Base-by-base conservation (phyloP, 495 filamentous ascomycete species). In the Aspergillus avenaceus region DNA sequence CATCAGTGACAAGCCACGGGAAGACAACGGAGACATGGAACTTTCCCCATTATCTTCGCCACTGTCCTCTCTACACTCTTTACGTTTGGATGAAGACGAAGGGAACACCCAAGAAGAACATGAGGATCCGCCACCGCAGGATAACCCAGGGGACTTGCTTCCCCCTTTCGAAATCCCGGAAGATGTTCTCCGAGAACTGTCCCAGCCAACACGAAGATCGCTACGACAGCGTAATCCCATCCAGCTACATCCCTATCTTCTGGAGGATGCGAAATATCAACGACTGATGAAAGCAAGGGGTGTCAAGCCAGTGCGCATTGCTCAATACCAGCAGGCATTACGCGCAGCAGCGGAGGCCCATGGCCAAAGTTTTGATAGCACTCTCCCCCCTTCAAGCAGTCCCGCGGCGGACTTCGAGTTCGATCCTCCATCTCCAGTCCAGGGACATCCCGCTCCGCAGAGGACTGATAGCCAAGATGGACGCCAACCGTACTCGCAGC, bases 221-320 rank as follows among this genome's bases (percentile, higher is more conserved):
- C 64, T 91, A 13, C 76, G 87, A 24, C 78, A 85, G 21, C 75
- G 87, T 46, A 89, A 87, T 47, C 80, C 85, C 3, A 88, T 88
- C 26, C 87, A 91, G 58, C 64, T 88, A 43, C 84, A 88, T 54
- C 87, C 87, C 0, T 91, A 89, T 60, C 62, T 79, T 2, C 57
- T 86, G 5, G 87, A 91, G 56, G 76, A 76, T 55, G 84, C 76
- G n/a, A 79, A 79, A 48, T 88, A 90, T 59, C 71, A 75, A 18
- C 76, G 60, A 7, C 70, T 74, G 8, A 76, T 88, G 61, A 82
- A 77, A 46, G 78, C 78, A 5, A 68, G 82, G 34, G 86, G 86
- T 0, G 50, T 89, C 7, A 80, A 77, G 49, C 85, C 86, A 0
- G 66, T 89, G 27, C 78, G 74, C 41, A 63, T 87, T 27, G 63